These are phyloP conservation scores for Ceratobasidium sp. DNA, from an alignment of 1,284 basidiomycete genomes.

Conservation along the genomic window DNA sequence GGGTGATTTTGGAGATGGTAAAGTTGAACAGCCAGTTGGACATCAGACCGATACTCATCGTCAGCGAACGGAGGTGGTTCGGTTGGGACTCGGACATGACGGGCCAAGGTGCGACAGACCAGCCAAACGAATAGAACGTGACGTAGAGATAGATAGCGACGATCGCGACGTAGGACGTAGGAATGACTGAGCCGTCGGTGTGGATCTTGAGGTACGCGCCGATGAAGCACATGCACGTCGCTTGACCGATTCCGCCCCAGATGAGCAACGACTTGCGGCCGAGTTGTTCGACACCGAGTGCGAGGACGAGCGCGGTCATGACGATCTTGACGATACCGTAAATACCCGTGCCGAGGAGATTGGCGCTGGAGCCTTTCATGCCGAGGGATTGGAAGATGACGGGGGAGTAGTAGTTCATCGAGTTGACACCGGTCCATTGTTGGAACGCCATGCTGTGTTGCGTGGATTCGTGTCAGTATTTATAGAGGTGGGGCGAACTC, in stretches of 20 bases:
- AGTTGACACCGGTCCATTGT: slow-evolving; percentile 53
- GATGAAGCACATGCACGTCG: slow-evolving; percentile 47
- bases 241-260: slow-evolving; percentile 51
- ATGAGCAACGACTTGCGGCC: slow-evolving; percentile 50
- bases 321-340: slow-evolving; percentile 52
- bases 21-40: slow-evolving; percentile 54
- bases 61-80: slow-evolving; percentile 56
- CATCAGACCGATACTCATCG: slow-evolving; percentile 53
- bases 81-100: slow-evolving; percentile 55
- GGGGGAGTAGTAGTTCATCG: slow-evolving; percentile 52
- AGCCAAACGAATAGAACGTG: slow-evolving; percentile 50
- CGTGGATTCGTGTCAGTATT: neutral
- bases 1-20: slow-evolving; percentile 55
- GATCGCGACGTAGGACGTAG: slow-evolving; percentile 50
- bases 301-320: slow-evolving; percentile 49
- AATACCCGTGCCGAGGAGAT: slow-evolving; percentile 51
- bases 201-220: slow-evolving; percentile 48
- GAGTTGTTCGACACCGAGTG: slow-evolving; percentile 50
- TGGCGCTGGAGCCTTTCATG: slow-evolving; percentile 51
- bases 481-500: neutral
- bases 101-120: slow-evolving; percentile 50
- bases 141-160: slow-evolving; percentile 51
- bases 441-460: slow-evolving; percentile 52
- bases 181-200: slow-evolving; percentile 33
- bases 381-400: slow-evolving; percentile 53